A percentile compares a stretch with the other conserved stretches of the same genome.
phyloP scores from a whole-genome alignment of 352 stramenopile species.

The Globisporangium iwayamae region DNA sequence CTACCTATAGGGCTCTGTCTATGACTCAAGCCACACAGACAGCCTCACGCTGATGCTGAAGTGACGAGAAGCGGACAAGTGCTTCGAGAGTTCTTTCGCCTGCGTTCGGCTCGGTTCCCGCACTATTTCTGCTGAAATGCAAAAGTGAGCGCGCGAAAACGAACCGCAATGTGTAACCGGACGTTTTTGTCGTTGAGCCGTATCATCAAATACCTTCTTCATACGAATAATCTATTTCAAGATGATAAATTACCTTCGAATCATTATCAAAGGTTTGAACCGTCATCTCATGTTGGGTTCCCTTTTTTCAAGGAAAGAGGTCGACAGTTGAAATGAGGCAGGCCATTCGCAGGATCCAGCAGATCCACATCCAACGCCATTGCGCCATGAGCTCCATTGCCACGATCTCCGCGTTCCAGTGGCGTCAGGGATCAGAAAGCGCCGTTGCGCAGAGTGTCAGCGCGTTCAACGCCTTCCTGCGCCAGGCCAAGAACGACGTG shows the following conservation, averaged over 20 bases:
- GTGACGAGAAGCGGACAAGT: neutral
- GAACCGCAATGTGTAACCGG: neutral
- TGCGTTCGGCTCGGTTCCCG: conserved; percentile 9
- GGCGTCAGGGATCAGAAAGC: conserved; percentile 9
- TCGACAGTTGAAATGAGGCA: neutral
- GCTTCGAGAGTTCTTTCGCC: neutral
- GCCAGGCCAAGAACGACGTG: conserved; percentile 14
- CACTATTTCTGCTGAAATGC: conserved; percentile 7
- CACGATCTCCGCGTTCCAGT: conserved; percentile 9
- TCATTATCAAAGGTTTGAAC: neutral
- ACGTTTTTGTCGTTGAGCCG: neutral
- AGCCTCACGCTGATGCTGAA: neutral
- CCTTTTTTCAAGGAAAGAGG: neutral
- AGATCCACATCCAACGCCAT: neutral
- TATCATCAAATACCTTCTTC: neutral
- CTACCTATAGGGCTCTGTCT: neutral
- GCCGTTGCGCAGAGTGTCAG: conserved; percentile 5
- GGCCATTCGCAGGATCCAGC: neutral
- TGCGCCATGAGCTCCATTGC: conserved; percentile 13
- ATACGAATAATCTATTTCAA: neutral
- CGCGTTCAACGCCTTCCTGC: conserved; percentile 26
- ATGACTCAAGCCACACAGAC: neutral
- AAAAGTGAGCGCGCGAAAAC: conserved; percentile 8
- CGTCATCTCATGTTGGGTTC: neutral
- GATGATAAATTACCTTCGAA: neutral